Evolutionary conservation across 2,329 filamentous ascomycete genomes (phyloP), one percentile per base, ranked within the genome.

Genomic region (Furcasterigmium sp.): DNA sequence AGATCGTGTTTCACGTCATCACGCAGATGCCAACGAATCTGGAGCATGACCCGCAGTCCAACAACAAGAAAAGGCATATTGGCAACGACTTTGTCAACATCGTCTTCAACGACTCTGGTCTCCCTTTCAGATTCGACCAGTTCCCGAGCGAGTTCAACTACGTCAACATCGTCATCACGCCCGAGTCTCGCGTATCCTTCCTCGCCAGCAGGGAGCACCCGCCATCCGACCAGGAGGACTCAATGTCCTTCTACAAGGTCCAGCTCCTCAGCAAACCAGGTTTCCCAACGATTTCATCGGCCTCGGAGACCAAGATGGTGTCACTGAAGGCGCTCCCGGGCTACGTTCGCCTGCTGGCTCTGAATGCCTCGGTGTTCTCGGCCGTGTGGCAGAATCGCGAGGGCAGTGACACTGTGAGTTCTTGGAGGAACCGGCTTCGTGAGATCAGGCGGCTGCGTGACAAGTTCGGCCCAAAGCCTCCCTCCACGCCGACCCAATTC

Each of bases 21-120:
- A 98, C 91, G 4, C 90, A 97, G 75, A 98, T 98, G 93, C 93
- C 93, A 1, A 95, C 89, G 9, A 79, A 94, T 57, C 69, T 84
- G 13, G 81, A 89, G 42, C 75, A 80, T 23, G 90, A 95, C 54
- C 79, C 85, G 9, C 76, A 80, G 48, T 89, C 85, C 57, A 82
- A 84, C 48, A 76, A 81, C 61, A 98, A 98, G 70, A 98, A 98
- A 65, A 78, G 83, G 3, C 94, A 97, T 58, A 93, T 97, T 47
- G 93, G 93, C 45, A 98, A 98, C 58, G 93, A 97, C 63, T 95
- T 88, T 61, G 93, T 98, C 59, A 97, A 95, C 60, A 95, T 98
- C 53, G 85, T 98, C 45, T 98, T 94, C 75, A 98, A 98, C 61
- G 89, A 95, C 56, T 96, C 91, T 3, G 91, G 93, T n/a, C 64